Base-by-base conservation (phyloP, 345 rosid species). In the Barbarea vulgaris region DNA sequence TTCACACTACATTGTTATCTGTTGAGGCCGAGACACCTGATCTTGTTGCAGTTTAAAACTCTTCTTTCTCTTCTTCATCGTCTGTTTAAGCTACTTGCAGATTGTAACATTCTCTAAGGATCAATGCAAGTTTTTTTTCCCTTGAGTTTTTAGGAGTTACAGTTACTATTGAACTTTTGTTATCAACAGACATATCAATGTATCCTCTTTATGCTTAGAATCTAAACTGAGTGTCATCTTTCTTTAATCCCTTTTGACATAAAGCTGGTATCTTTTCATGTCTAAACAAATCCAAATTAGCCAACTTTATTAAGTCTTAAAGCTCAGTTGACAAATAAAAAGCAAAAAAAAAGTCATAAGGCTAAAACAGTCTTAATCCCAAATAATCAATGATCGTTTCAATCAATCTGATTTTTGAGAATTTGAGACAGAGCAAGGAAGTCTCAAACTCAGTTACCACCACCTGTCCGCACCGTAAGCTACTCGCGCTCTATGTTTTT, bases 1-100 rank as follows among this genome's bases (percentile, higher is more conserved):
- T 95, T 34, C 97, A 79, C 83, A 79, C 85, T 1, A 91, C 99
- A 0, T 77, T 85, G 79, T 27, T 89, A 69, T 95, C 99, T 17
- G 83, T 93, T 2, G 99, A 95, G 81, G 97, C 99, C 0, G 98
- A 95, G 79, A 95, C 99, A 47, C 98, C 99, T 0, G 99, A 95
- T 84, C 94, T 95, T 21, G 89, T 93, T 59, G 93, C 95, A 15
- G 78, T 86, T n/a, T 94, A 72, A 88, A 54, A 1, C 12, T 5
- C 54, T 50, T 62, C 0, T 17, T 15, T 67, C 10, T 33, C 13
- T 39, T 54, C n/a, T 48, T 9, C 36, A 34, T 44, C 22, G 9
- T 42, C 31, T 3, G 73, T 73, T 67, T 66, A 62, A 65, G 55
- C 64, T 30, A 77, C 62, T 39, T 39, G 65, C 63, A 65, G 33